Base-by-base conservation (phyloP, 2,329 filamentous ascomycete genomes). In the Sclerotinia borealis region DNA sequence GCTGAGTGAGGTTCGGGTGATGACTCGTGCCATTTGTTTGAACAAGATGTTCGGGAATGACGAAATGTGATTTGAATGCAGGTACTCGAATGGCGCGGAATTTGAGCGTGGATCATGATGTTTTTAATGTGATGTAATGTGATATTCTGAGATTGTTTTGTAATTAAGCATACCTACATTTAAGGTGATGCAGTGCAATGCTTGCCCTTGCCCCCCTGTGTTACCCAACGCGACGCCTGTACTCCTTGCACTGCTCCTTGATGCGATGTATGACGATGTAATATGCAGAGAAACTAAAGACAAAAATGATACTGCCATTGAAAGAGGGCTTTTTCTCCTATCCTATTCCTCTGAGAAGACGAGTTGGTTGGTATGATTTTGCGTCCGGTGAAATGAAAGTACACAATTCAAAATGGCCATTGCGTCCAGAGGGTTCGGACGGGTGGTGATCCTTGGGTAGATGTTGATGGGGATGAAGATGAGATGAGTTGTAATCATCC, bases 401-500 rank as follows among this genome's bases (percentile, higher is more conserved):
- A n/a, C n/a, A 41, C 4, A 31, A 55, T n/a, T n/a, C n/a, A n/a
- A 31, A 58, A 25, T 22, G 54, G 39, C 41, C 27, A 19, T 31
- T 31, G 54, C 54, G 45, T 45, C 54, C 54, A 36, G 39, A 45
- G 29, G 15, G 4, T 45, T 43, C 19, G 27, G 51, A 15, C 29
- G 13, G 54, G 29, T 58, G 29, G 29, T 45, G 47, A 58, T 45
- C 54, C 54, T n/a, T n/a, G n/a, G n/a, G n/a, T n/a, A n/a, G n/a
- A n/a, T n/a, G n/a, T n/a, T n/a, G 47, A 45, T 25, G 39, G 54
- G 54, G 34, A n/a, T 34, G 29, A 17, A 39, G 34, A 58, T 43
- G 39, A 27, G 22, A 25, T 45, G 39, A 39, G n/a, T 25, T 17
- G 37, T n/a, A 34, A 45, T 58, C 41, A 74, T 51, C 72, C 71